Evolutionary conservation across 2,329 filamentous ascomycete genomes (phyloP), one percentile per base, ranked within the genome.

Genomic region (Dactylellina sp.): DNA sequence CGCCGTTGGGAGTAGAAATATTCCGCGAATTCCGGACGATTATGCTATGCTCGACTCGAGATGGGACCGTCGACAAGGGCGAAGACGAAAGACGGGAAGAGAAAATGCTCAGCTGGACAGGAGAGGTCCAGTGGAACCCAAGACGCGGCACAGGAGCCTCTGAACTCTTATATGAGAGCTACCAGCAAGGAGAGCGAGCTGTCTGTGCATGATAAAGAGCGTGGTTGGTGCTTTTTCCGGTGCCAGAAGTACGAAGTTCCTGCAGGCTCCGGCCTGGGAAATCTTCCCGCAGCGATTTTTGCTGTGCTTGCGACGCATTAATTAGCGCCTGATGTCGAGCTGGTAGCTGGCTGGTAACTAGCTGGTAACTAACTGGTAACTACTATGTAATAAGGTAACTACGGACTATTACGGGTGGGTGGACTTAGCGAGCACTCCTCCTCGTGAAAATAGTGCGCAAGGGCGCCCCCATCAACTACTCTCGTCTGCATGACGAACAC

Each of bases 51-150:
- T 35, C 24, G 24, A 28, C n/a, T 14, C 20, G 32, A 22, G 20
- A 32, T 32, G 24, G n/a, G 22, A 52, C 28, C 22, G 52, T 57
- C 57, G 32, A 71, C 42, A 63, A 49, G 47, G 40, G 32, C 7
- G 42, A 60, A 32, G 22, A 53, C 16, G 44, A 60, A 63, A 65
- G 60, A 60, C 68, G 60, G 60, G 52, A 55, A 55, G 46, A 53
- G 20, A 52, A 49, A 49, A 35, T 59, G 66, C 52, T 72, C 68
- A 72, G 68, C 60, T 65, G 68, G 46, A 65, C 60, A 72, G 35
- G 25, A 64, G 20, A 59, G 16, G 49, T 18, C 44, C 20, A 39
- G 39, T 59, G 59, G 35, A 72, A 64, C 59, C 57, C 55, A 52
- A 39, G 60, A 65, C 37, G 47, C 59, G 66, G 66, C 57, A 72